Conservation (phyloP, 2,329 filamentous ascomycete species). For the Penicillium sumatraense region DNA sequence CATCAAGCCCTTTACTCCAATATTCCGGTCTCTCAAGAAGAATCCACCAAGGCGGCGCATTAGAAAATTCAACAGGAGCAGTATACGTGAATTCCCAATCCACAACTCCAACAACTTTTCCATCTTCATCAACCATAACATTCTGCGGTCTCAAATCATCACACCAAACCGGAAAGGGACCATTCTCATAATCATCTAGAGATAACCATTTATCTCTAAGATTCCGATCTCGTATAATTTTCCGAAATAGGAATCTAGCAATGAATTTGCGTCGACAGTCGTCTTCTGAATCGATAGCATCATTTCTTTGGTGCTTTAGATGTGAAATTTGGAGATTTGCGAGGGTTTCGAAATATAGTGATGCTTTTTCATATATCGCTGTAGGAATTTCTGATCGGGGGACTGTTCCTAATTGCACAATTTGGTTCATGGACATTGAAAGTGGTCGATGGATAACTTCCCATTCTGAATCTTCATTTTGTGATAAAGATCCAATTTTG, state of each 20-base stretch:
- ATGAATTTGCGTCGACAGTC: slow-evolving; percentile 27
- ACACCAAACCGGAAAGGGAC: slow-evolving; percentile 30
- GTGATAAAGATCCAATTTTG: slow-evolving; percentile 45
- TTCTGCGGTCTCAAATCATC: slow-evolving; percentile 27
- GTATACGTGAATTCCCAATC: slow-evolving; percentile 32
- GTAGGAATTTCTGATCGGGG: slow-evolving; percentile 24
- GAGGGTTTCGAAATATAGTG: slow-evolving; percentile 45
- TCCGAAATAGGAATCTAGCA: slow-evolving; percentile 24
- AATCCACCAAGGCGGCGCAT: slow-evolving; percentile 30
- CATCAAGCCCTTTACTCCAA: slow-evolving; percentile 25
- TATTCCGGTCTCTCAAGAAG: slow-evolving; percentile 27
- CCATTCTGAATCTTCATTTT: slow-evolving; percentile 28
- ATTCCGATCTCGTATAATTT: slow-evolving; percentile 19
- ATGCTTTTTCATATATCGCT: slow-evolving; percentile 31
- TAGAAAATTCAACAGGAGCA: slow-evolving; percentile 24
- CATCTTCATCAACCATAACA: slow-evolving; percentile 18
- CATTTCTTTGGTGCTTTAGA: slow-evolving; percentile 45
- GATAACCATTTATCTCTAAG: neutral
- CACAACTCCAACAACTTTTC: slow-evolving; percentile 21
- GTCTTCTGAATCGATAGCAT: slow-evolving; percentile 35
- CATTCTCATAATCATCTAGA: no score
- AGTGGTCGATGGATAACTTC: slow-evolving; percentile 42
- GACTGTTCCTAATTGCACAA: slow-evolving; percentile 30
- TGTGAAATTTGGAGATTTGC: slow-evolving; percentile 51
- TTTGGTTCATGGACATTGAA: slow-evolving; percentile 50